A percentile compares a stretch with the other conserved stretches of the same genome.
These are phyloP conservation scores for Ophiocordyceps robertsii DNA, from an alignment of 2,329 filamentous ascomycete genomes.

Conservation along the genomic window DNA sequence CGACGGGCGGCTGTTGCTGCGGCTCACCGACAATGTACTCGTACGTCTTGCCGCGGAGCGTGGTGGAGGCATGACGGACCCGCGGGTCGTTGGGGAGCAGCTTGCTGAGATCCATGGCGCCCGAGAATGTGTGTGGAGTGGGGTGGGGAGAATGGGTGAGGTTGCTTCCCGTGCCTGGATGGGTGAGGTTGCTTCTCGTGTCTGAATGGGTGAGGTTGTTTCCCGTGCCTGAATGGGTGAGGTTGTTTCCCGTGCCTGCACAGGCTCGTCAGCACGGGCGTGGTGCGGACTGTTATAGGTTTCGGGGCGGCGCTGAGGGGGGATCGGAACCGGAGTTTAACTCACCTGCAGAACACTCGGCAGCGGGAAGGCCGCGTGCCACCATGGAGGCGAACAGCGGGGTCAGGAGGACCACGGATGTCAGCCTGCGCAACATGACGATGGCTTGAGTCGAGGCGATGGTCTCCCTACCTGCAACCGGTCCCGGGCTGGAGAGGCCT, in stretches of 20 bases:
- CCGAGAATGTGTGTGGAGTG: neutral
- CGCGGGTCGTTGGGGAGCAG: constrained; percentile 53
- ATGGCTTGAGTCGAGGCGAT: neutral
- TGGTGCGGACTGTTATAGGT: too few relatives aligned
- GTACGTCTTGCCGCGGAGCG: constrained; percentile 58
- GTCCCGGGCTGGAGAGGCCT: neutral
- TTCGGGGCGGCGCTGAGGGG: too few relatives aligned
- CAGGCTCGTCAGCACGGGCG: too few relatives aligned
- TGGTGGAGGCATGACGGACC: constrained; percentile 47
- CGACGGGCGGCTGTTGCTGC: constrained; percentile 21
- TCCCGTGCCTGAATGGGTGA: too few relatives aligned
- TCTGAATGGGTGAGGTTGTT: too few relatives aligned
- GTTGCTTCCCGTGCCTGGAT: too few relatives aligned
- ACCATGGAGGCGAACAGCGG: neutral
- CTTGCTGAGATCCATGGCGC: constrained; percentile 43
- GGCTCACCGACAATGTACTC: constrained; percentile 46
- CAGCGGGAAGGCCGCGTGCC: neutral
- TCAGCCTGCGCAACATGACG: neutral
- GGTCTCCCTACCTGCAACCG: neutral
- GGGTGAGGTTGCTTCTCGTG: too few relatives aligned
- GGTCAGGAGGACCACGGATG: neutral
- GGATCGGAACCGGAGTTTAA: too few relatives aligned
- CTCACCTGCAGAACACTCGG: neutral
- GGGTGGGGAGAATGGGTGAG: neutral
- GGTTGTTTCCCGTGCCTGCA: too few relatives aligned